Percentiles rank a stretch among this genome's conserved stretches.
Evolutionary conservation across 2,329 filamentous ascomycete genomes (phyloP).

Genomic region (Parasarocladium wereldwijsianum): DNA sequence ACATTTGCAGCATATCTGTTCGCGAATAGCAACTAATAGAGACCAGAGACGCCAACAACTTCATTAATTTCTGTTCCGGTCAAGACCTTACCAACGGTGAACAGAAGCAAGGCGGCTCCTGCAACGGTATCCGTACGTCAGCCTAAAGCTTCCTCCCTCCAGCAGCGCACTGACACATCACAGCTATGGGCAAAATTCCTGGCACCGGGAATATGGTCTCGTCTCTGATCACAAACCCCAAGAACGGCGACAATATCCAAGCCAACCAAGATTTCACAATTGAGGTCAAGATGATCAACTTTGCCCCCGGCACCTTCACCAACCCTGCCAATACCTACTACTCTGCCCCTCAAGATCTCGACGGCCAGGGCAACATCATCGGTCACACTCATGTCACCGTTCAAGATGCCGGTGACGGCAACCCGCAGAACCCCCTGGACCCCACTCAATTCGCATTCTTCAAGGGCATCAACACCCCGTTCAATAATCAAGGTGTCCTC

Average conservation of each 20-base stretch:
- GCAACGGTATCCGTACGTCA: conserved; percentile 46
- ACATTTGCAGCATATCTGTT: background rate
- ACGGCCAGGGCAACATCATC: conserved; percentile 32
- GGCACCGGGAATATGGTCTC: conserved; percentile 41
- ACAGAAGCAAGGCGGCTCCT: conserved; percentile 43
- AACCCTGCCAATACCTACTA: conserved; percentile 47
- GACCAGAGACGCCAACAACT: conserved; percentile 41
- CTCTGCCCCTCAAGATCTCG: conserved; percentile 39
- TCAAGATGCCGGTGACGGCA: conserved; percentile 38
- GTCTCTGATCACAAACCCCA: conserved; percentile 35
- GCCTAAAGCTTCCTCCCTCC: background rate
- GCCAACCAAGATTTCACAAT: conserved; percentile 37
- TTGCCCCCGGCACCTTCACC: conserved; percentile 44
- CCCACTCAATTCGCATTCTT: conserved; percentile 44
- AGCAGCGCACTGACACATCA: background rate
- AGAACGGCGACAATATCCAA: conserved; percentile 31
- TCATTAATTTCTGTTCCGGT: conserved; percentile 47
- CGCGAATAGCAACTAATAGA: background rate
- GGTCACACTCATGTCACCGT: conserved; percentile 46
- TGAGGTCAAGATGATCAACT: conserved; percentile 34
- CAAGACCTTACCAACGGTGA: conserved; percentile 43
- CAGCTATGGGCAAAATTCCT: conserved; percentile 47
- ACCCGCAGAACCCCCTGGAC: conserved; percentile 36
- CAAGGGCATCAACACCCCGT: conserved; percentile 51
- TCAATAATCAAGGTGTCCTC: conserved; percentile 39